phyloP scores from a whole-genome alignment of 2,329 filamentous ascomycete species.

The Dothiorella sarmentorum region DNA sequence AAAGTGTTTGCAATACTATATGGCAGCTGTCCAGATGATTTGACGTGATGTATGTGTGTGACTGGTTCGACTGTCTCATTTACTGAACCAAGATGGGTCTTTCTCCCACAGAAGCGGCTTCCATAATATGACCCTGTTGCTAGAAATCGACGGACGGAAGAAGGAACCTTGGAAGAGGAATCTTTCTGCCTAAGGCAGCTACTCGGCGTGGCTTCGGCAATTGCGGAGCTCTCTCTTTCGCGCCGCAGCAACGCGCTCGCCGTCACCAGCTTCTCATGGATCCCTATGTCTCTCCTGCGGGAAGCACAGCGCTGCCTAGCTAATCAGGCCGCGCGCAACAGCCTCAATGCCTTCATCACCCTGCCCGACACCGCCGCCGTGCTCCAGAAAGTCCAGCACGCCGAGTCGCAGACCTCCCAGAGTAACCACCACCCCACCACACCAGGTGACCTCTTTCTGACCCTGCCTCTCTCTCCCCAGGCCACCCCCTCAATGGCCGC shows the following conservation, averaged over 20 bases:
- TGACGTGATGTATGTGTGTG: no score
- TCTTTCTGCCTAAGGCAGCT: no score
- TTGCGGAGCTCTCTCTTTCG: neutral
- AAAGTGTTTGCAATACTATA: no score
- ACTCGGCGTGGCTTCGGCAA: neutral
- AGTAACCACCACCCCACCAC: neutral
- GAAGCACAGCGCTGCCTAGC: conserved; percentile 34
- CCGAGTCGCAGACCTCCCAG: conserved; percentile 19
- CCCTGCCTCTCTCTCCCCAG: neutral
- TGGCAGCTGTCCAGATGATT: no score
- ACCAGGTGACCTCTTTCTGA: neutral
- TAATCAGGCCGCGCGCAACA: conserved; percentile 31
- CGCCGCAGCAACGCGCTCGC: neutral
- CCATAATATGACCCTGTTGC: no score
- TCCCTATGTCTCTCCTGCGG: conserved; percentile 37
- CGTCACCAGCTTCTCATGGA: conserved; percentile 7
- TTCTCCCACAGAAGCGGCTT: no score
- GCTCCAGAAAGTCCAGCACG: conserved; percentile 24
- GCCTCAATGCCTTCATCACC: conserved; percentile 40
- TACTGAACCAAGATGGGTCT: no score
- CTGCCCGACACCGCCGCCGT: conserved; percentile 25
- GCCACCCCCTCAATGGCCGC: conserved; percentile 28
- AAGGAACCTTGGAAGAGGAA: no score
- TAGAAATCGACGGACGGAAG: no score
- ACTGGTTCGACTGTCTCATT: no score